A percentile compares a stretch with the other conserved stretches of the same genome.
These are phyloP conservation scores for Candolleomyces aberdarensis DNA, from an alignment of 768 basidiomycete species.

Conservation along the genomic window DNA sequence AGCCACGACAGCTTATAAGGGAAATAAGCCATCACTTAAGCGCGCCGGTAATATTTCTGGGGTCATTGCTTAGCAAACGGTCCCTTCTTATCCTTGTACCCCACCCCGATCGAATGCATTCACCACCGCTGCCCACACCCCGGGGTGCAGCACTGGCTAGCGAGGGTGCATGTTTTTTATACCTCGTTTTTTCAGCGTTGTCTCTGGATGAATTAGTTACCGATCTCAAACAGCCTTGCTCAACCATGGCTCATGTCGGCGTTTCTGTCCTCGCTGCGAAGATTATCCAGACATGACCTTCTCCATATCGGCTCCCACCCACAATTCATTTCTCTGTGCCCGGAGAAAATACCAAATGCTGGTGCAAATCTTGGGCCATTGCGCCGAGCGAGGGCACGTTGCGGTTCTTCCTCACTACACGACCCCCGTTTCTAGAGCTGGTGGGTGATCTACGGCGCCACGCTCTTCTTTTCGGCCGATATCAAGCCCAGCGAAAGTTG, in stretches of 20 bases:
- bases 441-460: background rate
- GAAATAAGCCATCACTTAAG: background rate
- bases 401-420: no score
- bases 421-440: background rate
- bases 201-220: background rate
- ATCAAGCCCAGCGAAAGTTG: background rate
- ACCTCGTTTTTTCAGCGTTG: background rate
- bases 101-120: no score
- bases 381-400: no score
- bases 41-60: conserved; percentile 2
- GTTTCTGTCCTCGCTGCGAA: background rate
- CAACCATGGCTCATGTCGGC: background rate
- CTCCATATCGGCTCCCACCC: no score
- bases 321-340: background rate
- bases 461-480: background rate
- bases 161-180: background rate
- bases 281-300: background rate
- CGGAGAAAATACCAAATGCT: background rate
- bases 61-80: background rate
- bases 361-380: background rate
- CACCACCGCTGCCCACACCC: no score
- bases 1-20: background rate
- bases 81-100: no score
- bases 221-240: background rate
- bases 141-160: no score